Evolutionary conservation across 2,329 filamentous ascomycete species (phyloP).

Genomic region (Trichoderma atrobrunneum): DNA sequence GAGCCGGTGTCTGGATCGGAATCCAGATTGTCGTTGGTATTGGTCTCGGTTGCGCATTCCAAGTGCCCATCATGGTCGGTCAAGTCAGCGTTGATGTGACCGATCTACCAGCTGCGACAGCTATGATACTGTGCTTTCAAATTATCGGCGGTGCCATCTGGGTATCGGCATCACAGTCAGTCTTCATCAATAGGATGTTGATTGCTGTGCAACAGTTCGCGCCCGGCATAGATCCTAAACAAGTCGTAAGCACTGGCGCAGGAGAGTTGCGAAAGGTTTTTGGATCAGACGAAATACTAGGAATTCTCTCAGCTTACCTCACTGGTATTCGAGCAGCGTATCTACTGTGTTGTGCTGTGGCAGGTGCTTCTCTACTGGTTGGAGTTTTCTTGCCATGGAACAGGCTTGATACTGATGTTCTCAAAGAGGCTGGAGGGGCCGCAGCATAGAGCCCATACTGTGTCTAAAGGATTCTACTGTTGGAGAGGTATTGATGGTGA

Average conservation of each 20-base stretch:
- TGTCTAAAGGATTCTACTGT: neutral
- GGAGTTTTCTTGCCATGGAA: conserved; percentile 1
- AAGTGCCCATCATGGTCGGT: conserved; percentile 46
- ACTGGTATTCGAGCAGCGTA: neutral
- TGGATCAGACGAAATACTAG: neutral
- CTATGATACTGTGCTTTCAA: conserved; percentile 1
- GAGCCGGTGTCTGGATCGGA: conserved; percentile 25
- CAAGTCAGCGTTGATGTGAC: conserved; percentile 16
- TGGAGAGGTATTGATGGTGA: neutral
- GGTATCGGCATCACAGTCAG: neutral
- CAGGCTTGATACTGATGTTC: neutral
- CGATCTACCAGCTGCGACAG: conserved; percentile 1
- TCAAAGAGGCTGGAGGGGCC: neutral
- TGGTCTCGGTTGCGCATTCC: conserved; percentile 44
- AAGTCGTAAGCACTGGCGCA: neutral
- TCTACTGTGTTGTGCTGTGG: neutral
- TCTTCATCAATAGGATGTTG: neutral
- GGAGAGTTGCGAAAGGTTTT: neutral
- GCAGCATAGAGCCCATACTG: neutral
- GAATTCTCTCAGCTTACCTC: neutral
- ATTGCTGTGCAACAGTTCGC: neutral
- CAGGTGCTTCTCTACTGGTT: neutral
- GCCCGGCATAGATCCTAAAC: neutral
- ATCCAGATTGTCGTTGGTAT: conserved; percentile 41
- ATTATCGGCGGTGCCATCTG: neutral